These are phyloP conservation scores for Xylariomycetidae sp. DNA, from an alignment of 2,329 filamentous ascomycete genomes.

Conservation along the genomic window DNA sequence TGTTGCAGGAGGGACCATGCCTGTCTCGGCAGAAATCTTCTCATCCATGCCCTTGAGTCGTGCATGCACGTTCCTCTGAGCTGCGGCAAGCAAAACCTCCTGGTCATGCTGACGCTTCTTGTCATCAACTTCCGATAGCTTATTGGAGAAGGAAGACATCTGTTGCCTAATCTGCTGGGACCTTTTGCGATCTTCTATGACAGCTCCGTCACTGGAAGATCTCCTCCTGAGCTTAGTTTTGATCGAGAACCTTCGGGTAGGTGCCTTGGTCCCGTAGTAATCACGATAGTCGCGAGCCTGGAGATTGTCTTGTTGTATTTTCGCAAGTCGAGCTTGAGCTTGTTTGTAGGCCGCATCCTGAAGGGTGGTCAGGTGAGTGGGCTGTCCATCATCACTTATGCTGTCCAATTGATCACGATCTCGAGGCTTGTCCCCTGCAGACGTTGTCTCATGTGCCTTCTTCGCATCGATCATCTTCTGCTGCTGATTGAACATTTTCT, in stretches of 20 bases:
- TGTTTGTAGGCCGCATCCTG: constrained; percentile 85
- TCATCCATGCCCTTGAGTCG: constrained; percentile 78
- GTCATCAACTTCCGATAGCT: constrained; percentile 63
- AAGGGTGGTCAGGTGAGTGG: constrained; percentile 58
- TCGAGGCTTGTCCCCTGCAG: constrained; percentile 22
- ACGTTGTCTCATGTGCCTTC: constrained; percentile 31
- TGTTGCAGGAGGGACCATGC: constrained; percentile 64
- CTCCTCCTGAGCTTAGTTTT: constrained; percentile 56
- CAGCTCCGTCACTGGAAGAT: constrained; percentile 62
- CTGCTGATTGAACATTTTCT: constrained; percentile 73
- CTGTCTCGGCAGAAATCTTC: constrained; percentile 71
- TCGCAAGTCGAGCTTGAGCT: constrained; percentile 77
- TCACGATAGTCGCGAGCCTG: constrained; percentile 62
- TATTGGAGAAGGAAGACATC: constrained; percentile 72
- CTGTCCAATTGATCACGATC: constrained; percentile 27
- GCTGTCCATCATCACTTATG: constrained; percentile 36
- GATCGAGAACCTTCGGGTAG: constrained; percentile 42
- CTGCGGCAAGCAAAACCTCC: constrained; percentile 68
- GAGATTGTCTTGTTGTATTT: constrained; percentile 67
- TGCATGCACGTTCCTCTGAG: constrained; percentile 80
- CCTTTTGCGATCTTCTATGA: constrained; percentile 60
- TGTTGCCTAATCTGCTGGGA: constrained; percentile 71
- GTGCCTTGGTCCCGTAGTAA: constrained; percentile 60
- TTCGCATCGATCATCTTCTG: constrained; percentile 54
- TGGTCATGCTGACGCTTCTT: constrained; percentile 73